Conservation (phyloP, 345 rosid genomes). For the Brassica cretica region DNA sequence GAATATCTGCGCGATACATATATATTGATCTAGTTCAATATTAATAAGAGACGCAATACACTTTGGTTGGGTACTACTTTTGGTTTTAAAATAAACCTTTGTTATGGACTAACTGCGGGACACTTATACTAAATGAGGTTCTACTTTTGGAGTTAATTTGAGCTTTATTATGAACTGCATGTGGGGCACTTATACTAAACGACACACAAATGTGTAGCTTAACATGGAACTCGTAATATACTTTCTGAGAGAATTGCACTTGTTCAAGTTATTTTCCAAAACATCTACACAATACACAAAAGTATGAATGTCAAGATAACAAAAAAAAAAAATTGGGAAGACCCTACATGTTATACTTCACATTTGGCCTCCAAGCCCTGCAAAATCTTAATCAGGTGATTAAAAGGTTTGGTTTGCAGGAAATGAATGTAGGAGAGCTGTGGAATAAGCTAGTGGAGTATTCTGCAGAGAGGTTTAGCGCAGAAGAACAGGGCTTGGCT, state of each 20-base stretch:
- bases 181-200: not conserved
- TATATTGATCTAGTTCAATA: too few species aligned
- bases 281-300: not conserved
- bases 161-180: not conserved
- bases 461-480: not conserved
- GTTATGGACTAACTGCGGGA: too few species aligned
- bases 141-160: not conserved
- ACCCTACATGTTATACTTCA: not conserved
- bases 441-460: not conserved
- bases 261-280: not conserved
- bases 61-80: too few species aligned
- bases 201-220: not conserved
- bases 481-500: not conserved
- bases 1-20: too few species aligned
- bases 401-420: not conserved
- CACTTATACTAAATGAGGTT: too few species aligned
- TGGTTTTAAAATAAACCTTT: too few species aligned
- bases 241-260: not conserved
- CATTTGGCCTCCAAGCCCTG: not conserved
- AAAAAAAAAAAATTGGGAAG: not conserved
- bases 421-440: not conserved
- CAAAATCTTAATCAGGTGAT: too few species aligned
- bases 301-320: not conserved
- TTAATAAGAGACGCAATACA: too few species aligned
- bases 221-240: not conserved